These are phyloP conservation scores for Hypoxylon sp. DNA, from an alignment of 2,329 filamentous ascomycete species.

Conservation along the genomic window DNA sequence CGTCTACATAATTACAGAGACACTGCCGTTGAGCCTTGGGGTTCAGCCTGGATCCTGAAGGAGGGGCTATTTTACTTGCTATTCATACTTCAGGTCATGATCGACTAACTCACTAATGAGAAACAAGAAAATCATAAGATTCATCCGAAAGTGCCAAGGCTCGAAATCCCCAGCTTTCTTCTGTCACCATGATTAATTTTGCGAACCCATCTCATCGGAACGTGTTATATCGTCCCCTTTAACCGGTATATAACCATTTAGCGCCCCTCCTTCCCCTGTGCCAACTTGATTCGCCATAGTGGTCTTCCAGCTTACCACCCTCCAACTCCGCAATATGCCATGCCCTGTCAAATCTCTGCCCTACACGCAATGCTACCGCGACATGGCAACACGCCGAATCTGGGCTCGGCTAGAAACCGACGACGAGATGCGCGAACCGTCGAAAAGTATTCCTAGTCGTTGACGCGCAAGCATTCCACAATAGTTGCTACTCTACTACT, in stretches of 20 bases:
- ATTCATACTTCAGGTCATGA: slow-evolving; percentile 34
- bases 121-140: slow-evolving; percentile 22
- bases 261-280: slow-evolving; percentile 8
- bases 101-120: slow-evolving; percentile 25
- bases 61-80: slow-evolving; percentile 24
- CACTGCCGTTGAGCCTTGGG: slow-evolving; percentile 29
- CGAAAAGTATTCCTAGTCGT: slow-evolving; percentile 22
- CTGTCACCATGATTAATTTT: slow-evolving; percentile 9
- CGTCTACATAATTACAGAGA: neutral
- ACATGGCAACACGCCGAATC: slow-evolving; percentile 34
- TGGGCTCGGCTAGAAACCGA: slow-evolving; percentile 31
- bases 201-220: slow-evolving; percentile 33
- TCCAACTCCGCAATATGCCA: slow-evolving; percentile 42
- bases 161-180: slow-evolving; percentile 17
- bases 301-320: slow-evolving; percentile 26
- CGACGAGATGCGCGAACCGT: slow-evolving; percentile 27
- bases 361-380: slow-evolving; percentile 38
- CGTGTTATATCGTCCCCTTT: slow-evolving; percentile 30
- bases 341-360: slow-evolving; percentile 30
- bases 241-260: slow-evolving; percentile 41
- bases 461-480: slow-evolving; percentile 39
- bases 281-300: slow-evolving; percentile 25
- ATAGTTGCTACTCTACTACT: slow-evolving; percentile 33
- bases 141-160: slow-evolving; percentile 33
- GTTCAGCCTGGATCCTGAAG: slow-evolving; percentile 32